A percentile compares a stretch with the other conserved stretches of the same genome.
phyloP scores from a whole-genome alignment of 1,139 yeast species.

The Kazachstania sp. region DNA sequence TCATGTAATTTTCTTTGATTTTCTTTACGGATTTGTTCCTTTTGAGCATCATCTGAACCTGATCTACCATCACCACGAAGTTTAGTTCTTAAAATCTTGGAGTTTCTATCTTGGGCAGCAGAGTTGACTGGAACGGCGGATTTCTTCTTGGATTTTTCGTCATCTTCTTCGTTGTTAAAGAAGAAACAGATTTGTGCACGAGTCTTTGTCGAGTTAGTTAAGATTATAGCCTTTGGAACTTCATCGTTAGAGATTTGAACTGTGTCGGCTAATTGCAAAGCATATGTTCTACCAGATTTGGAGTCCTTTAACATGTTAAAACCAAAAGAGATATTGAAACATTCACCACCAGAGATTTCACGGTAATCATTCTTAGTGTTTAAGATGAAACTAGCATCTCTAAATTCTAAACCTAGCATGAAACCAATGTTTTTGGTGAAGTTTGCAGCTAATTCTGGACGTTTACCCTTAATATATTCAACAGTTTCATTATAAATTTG shows the following conservation, averaged over 20 bases:
- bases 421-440: slow-evolving; percentile 84
- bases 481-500: slow-evolving; percentile 59
- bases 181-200: slow-evolving; percentile 75
- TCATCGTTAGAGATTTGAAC: slow-evolving; percentile 49
- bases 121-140: slow-evolving; percentile 12
- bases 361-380: slow-evolving; percentile 64
- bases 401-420: slow-evolving; percentile 82
- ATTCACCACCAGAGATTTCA: slow-evolving; percentile 59
- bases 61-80: slow-evolving; percentile 68
- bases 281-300: slow-evolving; percentile 46
- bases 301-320: slow-evolving; percentile 54
- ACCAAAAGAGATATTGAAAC: slow-evolving; percentile 70
- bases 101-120: slow-evolving; percentile 28
- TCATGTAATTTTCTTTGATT: slow-evolving; percentile 79
- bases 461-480: slow-evolving; percentile 46
- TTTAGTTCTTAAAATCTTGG: slow-evolving; percentile 66
- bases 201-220: slow-evolving; percentile 68
- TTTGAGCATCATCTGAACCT: slow-evolving; percentile 58
- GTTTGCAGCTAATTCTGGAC: slow-evolving; percentile 55
- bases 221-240: slow-evolving; percentile 49
- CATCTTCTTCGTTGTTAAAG: slow-evolving; percentile 63
- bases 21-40: slow-evolving; percentile 73
- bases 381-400: slow-evolving; percentile 69
- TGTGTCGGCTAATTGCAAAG: slow-evolving; percentile 77
- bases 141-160: slow-evolving; percentile 29